Evolutionary conservation across 1,139 yeast species (phyloP).

Genomic region (Williopsis jadinii): DNA sequence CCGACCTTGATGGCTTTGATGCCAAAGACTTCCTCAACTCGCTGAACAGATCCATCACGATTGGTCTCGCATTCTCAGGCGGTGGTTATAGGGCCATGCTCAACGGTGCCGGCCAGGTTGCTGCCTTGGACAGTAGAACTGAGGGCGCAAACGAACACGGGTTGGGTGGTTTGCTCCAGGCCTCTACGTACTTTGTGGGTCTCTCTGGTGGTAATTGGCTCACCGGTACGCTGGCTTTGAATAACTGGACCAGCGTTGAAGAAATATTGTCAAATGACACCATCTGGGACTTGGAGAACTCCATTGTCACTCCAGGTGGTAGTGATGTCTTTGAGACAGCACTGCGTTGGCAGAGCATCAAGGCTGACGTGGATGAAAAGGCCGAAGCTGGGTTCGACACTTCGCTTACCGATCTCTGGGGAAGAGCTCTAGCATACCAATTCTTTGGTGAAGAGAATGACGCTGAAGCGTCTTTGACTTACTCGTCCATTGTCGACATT

Average conservation of each 20-base stretch:
- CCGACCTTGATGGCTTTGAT: conserved; percentile 56
- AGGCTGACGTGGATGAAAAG: conserved; percentile 50
- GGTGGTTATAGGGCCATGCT: conserved; percentile 94
- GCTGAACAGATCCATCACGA: conserved; percentile 34
- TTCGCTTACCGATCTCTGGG: conserved; percentile 90
- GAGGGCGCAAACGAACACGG: conserved; percentile 50
- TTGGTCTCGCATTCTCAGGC: conserved; percentile 80
- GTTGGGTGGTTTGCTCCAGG: conserved; percentile 71
- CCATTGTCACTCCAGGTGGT: conserved; percentile 53
- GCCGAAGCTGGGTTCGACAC: conserved; percentile 70
- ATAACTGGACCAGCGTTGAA: conserved; percentile 73
- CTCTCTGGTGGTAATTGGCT: conserved; percentile 88
- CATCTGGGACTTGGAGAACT: conserved; percentile 65
- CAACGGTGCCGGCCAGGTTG: conserved; percentile 75
- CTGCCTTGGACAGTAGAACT: conserved; percentile 76
- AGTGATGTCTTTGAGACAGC: conserved; percentile 51
- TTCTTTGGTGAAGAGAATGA: background rate
- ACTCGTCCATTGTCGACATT: conserved; percentile 51
- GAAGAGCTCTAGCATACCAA: conserved; percentile 72
- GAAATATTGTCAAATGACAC: conserved; percentile 41
- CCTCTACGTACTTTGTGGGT: conserved; percentile 70
- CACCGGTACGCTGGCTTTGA: conserved; percentile 67
- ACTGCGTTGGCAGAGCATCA: conserved; percentile 47
- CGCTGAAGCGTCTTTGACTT: conserved; percentile 50
- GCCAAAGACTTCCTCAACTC: conserved; percentile 39